Evolutionary conservation across 768 basidiomycete genomes (phyloP).

Genomic region (Hypholoma fasciculare): DNA sequence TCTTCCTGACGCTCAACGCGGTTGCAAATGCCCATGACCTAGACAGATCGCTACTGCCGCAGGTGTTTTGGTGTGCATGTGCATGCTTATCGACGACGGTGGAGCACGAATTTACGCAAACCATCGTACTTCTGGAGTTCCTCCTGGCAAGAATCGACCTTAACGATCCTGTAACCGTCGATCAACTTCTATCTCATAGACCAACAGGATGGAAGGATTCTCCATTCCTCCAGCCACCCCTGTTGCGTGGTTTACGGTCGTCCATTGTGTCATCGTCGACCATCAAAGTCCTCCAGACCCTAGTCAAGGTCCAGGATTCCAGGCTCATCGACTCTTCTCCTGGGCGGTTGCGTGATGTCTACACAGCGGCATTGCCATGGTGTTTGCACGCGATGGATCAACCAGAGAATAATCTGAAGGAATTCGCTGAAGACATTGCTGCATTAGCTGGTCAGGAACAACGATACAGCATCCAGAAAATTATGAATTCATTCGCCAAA

Average conservation of each 20-base stretch:
- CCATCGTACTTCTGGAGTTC: conserved; percentile 61
- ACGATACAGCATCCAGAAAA: conserved; percentile 76
- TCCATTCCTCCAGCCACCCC: conserved; percentile 63
- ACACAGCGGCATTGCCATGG: conserved; percentile 84
- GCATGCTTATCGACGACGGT: conserved; percentile 84
- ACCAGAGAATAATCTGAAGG: conserved; percentile 57
- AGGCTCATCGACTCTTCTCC: conserved; percentile 71
- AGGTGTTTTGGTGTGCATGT: conserved; percentile 84
- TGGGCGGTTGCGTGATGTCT: conserved; percentile 78
- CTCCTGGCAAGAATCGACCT: conserved; percentile 72
- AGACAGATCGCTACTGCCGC: conserved; percentile 66
- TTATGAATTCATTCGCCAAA: conserved; percentile 89
- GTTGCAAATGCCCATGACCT: conserved; percentile 57
- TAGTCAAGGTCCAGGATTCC: conserved; percentile 60
- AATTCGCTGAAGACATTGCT: conserved; percentile 74
- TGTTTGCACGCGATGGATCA: conserved; percentile 82
- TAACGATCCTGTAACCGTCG: conserved; percentile 63
- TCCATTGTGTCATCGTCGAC: conserved; percentile 66
- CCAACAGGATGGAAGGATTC: conserved; percentile 73
- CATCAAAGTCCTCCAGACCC: conserved; percentile 62
- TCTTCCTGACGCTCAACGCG: conserved; percentile 72
- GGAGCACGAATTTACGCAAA: conserved; percentile 75
- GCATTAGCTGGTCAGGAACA: conserved; percentile 71
- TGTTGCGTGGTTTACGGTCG: conserved; percentile 81
- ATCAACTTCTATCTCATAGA: conserved; percentile 65